Evolutionary conservation across 2,329 filamentous ascomycete species (phyloP), one percentile per base, ranked within the genome.

Genomic region (Microcyclospora pomicola): DNA sequence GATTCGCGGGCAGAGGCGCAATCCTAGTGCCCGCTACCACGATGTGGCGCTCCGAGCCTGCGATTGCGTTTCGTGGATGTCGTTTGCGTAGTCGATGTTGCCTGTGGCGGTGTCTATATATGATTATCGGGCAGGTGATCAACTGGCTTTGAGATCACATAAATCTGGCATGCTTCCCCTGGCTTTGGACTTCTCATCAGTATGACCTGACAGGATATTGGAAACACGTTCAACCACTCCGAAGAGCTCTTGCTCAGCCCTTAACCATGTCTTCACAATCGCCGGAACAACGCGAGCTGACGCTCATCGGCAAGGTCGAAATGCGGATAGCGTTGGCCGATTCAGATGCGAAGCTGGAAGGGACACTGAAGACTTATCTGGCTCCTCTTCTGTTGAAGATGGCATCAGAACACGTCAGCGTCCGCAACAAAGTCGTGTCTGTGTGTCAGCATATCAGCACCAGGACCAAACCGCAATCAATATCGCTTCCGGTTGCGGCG

Each of bases 371-470:
- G 52, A 77, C 73, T 31, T 95, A 88, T 54, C 68, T 98, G 16
- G 67, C 82, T 3, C 81, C 88, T 1, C 64, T 96, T 9, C 71
- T 98, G 2, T 69, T 95, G 41, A 96, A 96, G 58, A 76, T 92
- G 27, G 77, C 72, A 27, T 95, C 87, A 34, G 81, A 85, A 15
- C 75, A 87, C 61, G 71, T 76, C 36, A 70, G 76, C 33, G 91
- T 96, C 19, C 75, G 88, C 50, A 80, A 80, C 50, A 91, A 88
- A 64, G 74, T 82, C 46, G 76, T 82, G 42, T 68, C 75, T 19
- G 69, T 82, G 46, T 82, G 78, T 54, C 76, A 81, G 55, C 80
- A 84, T 62, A 63, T 83, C 60, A 82, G 78, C 53, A 77, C 75
- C 13, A 64, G 75, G 42, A 67, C 76, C 46, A 71, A 75, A 55